These are phyloP conservation scores for Hortiboletus campestris DNA, from an alignment of 768 basidiomycete species.

Conservation along the genomic window DNA sequence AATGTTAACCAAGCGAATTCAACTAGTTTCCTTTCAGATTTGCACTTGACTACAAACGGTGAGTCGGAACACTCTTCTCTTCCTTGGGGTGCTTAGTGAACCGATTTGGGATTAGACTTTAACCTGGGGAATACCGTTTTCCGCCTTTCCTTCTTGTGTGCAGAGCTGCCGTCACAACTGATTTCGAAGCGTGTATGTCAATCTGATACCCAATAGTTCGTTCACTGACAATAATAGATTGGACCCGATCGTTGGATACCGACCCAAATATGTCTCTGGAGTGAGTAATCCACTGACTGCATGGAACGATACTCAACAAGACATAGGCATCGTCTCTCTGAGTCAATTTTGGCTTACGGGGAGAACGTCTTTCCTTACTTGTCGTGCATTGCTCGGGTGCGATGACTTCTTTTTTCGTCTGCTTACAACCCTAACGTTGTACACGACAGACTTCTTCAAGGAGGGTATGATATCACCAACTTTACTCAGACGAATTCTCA, in stretches of 20 bases:
- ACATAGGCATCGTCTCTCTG: slow-evolving; percentile 41
- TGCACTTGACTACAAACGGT: slow-evolving; percentile 51
- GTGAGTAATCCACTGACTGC: slow-evolving; percentile 11
- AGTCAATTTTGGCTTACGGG: slow-evolving; percentile 58
- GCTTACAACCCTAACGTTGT: not conserved
- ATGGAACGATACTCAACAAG: not conserved
- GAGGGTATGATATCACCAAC: slow-evolving; percentile 34
- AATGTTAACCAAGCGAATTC: slow-evolving; percentile 60
- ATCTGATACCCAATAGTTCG: not conserved
- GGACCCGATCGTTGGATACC: slow-evolving; percentile 68
- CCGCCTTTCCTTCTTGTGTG: slow-evolving; percentile 48
- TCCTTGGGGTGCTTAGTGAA: not conserved
- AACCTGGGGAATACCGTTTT: slow-evolving; percentile 57
- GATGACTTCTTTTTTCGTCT: not conserved
- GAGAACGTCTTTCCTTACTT: slow-evolving; percentile 47
- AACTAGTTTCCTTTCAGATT: slow-evolving; percentile 55
- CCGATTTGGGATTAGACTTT: slow-evolving; percentile 38
- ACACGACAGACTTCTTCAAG: slow-evolving; percentile 40
- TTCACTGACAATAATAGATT: slow-evolving; percentile 32
- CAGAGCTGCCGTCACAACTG: slow-evolving; percentile 62
- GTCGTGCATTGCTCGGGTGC: slow-evolving; percentile 48
- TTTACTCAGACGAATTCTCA: not conserved
- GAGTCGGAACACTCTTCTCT: slow-evolving; percentile 3
- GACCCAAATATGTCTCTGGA: slow-evolving; percentile 55
- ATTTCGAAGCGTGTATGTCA: slow-evolving; percentile 52